A percentile compares a stretch with the other conserved stretches of the same genome.
phyloP scores from a whole-genome alignment of 768 basidiomycete species.

The Rhizopogon sp. region DNA sequence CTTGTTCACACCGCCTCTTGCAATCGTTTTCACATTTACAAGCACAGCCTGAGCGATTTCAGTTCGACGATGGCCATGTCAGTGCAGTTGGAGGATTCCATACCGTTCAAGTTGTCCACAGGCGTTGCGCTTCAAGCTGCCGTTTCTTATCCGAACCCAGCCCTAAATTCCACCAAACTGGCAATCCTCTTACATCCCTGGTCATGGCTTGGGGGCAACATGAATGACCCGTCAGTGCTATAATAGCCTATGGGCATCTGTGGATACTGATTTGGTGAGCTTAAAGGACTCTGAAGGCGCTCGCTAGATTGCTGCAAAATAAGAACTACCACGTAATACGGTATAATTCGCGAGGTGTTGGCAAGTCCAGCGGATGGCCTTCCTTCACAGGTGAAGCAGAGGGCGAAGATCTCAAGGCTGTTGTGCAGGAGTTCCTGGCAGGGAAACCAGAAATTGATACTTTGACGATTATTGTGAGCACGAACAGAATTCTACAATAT shows the following conservation, averaged over 20 bases:
- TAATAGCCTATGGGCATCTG: background rate
- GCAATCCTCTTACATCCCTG: slow-evolving; percentile 80
- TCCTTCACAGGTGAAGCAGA: slow-evolving; percentile 72
- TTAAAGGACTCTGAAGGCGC: slow-evolving; percentile 34
- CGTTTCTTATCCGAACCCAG: slow-evolving; percentile 22
- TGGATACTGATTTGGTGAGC: background rate
- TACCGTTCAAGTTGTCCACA: slow-evolving; percentile 22
- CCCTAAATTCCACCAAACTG: slow-evolving; percentile 32
- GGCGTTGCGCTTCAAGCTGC: slow-evolving; percentile 42
- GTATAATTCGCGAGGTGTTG: slow-evolving; percentile 79
- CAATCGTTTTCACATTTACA: too few relatives aligned
- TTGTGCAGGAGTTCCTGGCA: slow-evolving; percentile 52
- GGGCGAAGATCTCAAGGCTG: slow-evolving; percentile 60
- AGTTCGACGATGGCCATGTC: background rate
- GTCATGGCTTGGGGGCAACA: slow-evolving; percentile 78
- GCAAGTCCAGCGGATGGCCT: slow-evolving; percentile 65
- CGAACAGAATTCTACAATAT: background rate
- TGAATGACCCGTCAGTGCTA: slow-evolving; percentile 66
- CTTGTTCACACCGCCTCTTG: too few relatives aligned
- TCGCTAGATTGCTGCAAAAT: slow-evolving; percentile 37
- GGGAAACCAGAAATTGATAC: slow-evolving; percentile 37
- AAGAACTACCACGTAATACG: slow-evolving; percentile 54
- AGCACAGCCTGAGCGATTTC: background rate
- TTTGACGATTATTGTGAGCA: slow-evolving; percentile 57
- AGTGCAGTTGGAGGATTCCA: slow-evolving; percentile 6